phyloP scores from a whole-genome alignment of 139 green algal genomes.

The Eudorina sp. region DNA sequence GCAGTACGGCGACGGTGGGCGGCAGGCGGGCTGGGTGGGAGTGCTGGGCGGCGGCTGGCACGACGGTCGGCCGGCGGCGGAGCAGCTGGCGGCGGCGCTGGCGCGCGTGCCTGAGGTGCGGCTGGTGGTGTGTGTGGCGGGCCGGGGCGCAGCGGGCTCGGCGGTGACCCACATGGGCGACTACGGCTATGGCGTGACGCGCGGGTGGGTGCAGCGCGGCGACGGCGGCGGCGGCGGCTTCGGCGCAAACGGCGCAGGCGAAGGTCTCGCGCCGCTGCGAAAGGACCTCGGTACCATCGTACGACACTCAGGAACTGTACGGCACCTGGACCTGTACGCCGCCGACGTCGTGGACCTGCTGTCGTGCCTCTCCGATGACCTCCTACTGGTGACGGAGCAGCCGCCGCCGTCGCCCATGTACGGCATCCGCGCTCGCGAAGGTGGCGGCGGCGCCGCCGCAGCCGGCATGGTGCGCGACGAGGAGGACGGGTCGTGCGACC shows the following conservation, averaged over 20 bases:
- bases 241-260: background rate
- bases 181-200: background rate
- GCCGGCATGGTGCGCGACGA: background rate
- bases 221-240: background rate
- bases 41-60: background rate
- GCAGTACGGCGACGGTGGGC: slow-evolving; percentile 20
- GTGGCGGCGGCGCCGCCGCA: background rate
- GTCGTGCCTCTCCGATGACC: background rate
- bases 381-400: background rate
- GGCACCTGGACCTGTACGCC: slow-evolving; percentile 16
- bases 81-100: slow-evolving; percentile 19
- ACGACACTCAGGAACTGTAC: background rate
- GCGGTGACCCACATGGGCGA: no score
- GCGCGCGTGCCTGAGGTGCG: background rate
- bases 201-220: no score
- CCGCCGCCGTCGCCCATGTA: background rate
- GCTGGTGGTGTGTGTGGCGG: background rate
- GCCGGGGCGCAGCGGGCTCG: background rate
- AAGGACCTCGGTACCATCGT: slow-evolving; percentile 1
- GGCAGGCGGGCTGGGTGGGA: background rate
- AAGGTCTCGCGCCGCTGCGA: background rate
- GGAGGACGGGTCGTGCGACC: no score
- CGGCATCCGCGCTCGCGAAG: background rate
- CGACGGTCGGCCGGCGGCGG: background rate
- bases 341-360: background rate